Evolutionary conservation across 192 early-diverging fungal genomes (phyloP).

Genomic region (Irineochytrium annulatum): DNA sequence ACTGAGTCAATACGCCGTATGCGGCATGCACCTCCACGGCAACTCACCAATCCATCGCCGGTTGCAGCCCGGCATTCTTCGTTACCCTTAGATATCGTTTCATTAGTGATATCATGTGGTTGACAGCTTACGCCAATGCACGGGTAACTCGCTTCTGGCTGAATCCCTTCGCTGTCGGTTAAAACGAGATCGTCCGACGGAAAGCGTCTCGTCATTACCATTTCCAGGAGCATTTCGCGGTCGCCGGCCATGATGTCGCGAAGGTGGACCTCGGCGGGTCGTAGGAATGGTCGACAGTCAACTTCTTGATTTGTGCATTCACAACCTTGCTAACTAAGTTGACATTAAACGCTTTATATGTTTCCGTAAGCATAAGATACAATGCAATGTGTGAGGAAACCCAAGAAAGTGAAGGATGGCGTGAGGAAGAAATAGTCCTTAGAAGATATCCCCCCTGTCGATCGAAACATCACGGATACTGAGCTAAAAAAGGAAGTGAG

Average conservation of each 20-base stretch:
- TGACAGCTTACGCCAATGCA: too few relatives aligned
- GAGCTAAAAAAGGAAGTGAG: neutral
- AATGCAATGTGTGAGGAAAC: neutral
- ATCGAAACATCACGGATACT: neutral
- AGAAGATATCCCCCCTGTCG: neutral
- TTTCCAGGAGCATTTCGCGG: neutral
- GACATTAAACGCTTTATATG: neutral
- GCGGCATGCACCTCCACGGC: neutral
- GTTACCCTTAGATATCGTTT: too few relatives aligned
- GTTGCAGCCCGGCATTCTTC: constrained; percentile 71
- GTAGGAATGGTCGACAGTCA: too few relatives aligned
- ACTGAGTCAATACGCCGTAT: neutral
- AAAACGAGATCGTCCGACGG: constrained; percentile 31
- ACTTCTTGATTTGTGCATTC: too few relatives aligned
- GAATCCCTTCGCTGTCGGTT: constrained; percentile 71
- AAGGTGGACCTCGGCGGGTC: neutral
- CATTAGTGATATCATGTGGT: too few relatives aligned
- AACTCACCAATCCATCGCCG: constrained; percentile 79
- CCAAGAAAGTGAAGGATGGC: constrained; percentile 8
- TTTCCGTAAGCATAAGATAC: neutral
- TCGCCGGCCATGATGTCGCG: neutral
- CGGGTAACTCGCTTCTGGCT: constrained; percentile 56
- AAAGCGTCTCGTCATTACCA: neutral
- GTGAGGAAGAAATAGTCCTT: constrained; percentile 1
- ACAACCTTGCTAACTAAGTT: too few relatives aligned